These are phyloP conservation scores for Coemansia aciculifera DNA, from an alignment of 192 early-diverging fungal genomes.

Conservation along the genomic window DNA sequence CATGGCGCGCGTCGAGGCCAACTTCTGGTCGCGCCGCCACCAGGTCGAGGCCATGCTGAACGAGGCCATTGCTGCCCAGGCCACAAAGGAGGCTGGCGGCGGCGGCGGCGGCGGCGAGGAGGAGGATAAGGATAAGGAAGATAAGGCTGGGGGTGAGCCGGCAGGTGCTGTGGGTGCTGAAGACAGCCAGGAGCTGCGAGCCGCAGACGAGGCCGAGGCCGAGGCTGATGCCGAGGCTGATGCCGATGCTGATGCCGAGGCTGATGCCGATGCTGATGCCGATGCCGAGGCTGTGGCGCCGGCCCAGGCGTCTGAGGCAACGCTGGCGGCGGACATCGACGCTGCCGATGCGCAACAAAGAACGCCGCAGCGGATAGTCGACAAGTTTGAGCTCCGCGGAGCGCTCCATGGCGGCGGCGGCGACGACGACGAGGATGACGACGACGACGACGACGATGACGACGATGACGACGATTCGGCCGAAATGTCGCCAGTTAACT, in stretches of 20 bases:
- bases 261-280: too few species aligned
- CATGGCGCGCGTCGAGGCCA: conserved; percentile 49
- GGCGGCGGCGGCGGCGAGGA: too few species aligned
- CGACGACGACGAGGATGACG: conserved; percentile 12
- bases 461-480: conserved; percentile 30
- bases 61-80: conserved; percentile 43
- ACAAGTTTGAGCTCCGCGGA: conserved; percentile 24
- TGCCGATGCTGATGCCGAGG: too few species aligned
- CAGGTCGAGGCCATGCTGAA: conserved; percentile 50
- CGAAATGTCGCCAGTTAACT: conserved; percentile 4
- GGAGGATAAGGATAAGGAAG: too few species aligned
- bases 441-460: conserved; percentile 38
- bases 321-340: background rate
- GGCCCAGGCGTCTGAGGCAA: background rate
- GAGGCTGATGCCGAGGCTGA: too few species aligned
- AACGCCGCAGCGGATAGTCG: conserved; percentile 20
- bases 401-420: conserved; percentile 11
- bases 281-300: background rate
- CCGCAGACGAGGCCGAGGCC: too few species aligned
- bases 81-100: conserved; percentile 23
- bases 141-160: too few species aligned
- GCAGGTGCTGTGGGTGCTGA: background rate
- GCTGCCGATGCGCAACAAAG: background rate
- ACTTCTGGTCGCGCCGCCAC: conserved; percentile 49
- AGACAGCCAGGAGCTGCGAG: background rate